Conservation (phyloP, 2,329 filamentous ascomycete species). For the Calycina herbarum region DNA sequence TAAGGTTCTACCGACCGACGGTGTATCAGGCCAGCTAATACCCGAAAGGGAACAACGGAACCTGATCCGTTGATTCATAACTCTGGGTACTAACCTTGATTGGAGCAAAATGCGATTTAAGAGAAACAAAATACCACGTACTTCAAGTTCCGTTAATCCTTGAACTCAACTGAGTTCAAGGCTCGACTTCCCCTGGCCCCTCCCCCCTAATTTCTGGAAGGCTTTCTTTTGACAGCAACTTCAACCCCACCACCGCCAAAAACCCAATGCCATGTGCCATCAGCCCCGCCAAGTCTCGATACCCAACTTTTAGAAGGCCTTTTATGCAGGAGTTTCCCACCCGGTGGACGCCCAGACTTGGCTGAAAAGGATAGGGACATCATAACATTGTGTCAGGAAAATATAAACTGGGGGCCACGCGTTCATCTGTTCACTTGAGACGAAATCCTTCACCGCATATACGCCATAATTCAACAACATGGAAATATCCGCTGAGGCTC, state of each 20-base stretch:
- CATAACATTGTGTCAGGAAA: neutral
- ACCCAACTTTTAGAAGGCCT: neutral
- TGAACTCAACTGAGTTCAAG: too few relatives aligned
- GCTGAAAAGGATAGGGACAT: too few relatives aligned
- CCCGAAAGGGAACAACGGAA: neutral
- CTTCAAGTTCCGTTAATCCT: too few relatives aligned
- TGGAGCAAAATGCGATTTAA: neutral
- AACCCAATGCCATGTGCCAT: neutral
- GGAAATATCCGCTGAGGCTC: constrained; percentile 10
- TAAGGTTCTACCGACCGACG: too few relatives aligned
- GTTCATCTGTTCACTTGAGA: neutral
- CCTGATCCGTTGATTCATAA: neutral
- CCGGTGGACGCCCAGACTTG: too few relatives aligned
- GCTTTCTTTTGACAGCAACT: neutral
- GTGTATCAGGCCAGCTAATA: too few relatives aligned
- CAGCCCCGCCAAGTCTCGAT: constrained; percentile 1
- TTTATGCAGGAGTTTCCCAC: neutral
- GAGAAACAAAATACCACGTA: neutral
- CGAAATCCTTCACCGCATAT: constrained; percentile 2
- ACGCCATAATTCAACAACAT: neutral
- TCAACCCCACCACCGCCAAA: neutral
- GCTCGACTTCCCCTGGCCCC: too few relatives aligned
- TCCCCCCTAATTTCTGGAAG: neutral
- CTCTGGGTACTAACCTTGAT: neutral
- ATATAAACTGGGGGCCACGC: neutral